Percentiles rank a stretch among this genome's conserved stretches.
Evolutionary conservation across 2,329 filamentous ascomycete species (phyloP).

Genomic region (Botryotinia convoluta): DNA sequence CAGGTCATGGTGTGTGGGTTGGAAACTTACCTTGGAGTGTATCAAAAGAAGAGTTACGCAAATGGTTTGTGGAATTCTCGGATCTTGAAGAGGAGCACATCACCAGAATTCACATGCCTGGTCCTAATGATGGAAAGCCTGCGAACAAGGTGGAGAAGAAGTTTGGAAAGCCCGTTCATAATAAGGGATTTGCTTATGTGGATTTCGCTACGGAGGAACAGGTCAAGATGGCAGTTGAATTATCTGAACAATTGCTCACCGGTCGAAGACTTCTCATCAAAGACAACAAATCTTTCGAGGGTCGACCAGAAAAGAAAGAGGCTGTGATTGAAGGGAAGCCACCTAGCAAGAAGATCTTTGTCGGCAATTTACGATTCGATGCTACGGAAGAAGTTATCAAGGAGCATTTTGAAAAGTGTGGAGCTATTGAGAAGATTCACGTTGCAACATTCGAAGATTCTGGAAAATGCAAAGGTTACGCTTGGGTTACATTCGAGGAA

Average conservation of each 20-base stretch:
- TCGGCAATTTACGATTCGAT: constrained; percentile 85
- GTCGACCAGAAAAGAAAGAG: constrained; percentile 67
- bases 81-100: constrained; percentile 69
- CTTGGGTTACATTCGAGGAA: constrained; percentile 88
- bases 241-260: constrained; percentile 78
- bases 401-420: constrained; percentile 81
- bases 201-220: constrained; percentile 71
- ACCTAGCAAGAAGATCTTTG: constrained; percentile 78
- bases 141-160: constrained; percentile 38
- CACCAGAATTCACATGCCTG: constrained; percentile 64
- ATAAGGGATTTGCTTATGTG: constrained; percentile 95
- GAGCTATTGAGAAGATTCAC: constrained; percentile 77
- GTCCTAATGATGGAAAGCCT: constrained; percentile 45
- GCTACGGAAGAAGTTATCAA: constrained; percentile 76
- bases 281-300: constrained; percentile 84
- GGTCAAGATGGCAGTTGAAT: constrained; percentile 72
- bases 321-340: constrained; percentile 50
- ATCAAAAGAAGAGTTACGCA: constrained; percentile 70
- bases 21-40: constrained; percentile 88
- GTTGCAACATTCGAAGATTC: constrained; percentile 94
- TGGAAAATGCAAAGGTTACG: constrained; percentile 97
- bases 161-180: constrained; percentile 44
- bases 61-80: constrained; percentile 73
- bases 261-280: constrained; percentile 89
- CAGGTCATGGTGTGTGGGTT: constrained; percentile 88